These are phyloP conservation scores for Phytophthora hibernalis DNA, from an alignment of 352 stramenopile species.

Conservation along the genomic window DNA sequence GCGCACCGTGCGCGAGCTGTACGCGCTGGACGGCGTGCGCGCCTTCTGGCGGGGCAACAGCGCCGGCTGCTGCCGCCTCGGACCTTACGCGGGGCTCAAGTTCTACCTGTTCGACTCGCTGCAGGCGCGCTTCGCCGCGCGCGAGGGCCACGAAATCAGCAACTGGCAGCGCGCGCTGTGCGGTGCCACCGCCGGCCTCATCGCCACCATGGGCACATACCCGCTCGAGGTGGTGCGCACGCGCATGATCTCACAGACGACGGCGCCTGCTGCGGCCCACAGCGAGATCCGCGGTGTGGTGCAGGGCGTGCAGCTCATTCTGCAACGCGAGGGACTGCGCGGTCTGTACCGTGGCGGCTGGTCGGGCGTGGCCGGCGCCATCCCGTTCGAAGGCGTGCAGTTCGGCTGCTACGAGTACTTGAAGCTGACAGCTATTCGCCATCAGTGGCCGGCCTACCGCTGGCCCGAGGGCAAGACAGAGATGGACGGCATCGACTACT, in stretches of 20 bases:
- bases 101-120: constrained; percentile 84
- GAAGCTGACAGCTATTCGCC: constrained; percentile 53
- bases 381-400: constrained; percentile 86
- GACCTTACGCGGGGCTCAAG: constrained; percentile 81
- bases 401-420: constrained; percentile 88
- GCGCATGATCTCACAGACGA: constrained; percentile 77
- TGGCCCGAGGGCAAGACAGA: constrained; percentile 73
- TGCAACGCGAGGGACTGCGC: constrained; percentile 64
- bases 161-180: constrained; percentile 64
- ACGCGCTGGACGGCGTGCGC: constrained; percentile 67
- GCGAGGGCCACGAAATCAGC: constrained; percentile 40
- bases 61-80: constrained; percentile 78
- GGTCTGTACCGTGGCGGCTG: constrained; percentile 78
- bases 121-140: constrained; percentile 48
- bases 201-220: constrained; percentile 81
- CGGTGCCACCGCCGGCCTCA: constrained; percentile 64
- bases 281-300: constrained; percentile 62
- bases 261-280: constrained; percentile 33
- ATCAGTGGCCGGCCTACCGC: constrained; percentile 66
- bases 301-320: constrained; percentile 68
- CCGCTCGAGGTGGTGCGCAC: constrained; percentile 86
- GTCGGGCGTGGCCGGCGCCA: constrained; percentile 71
- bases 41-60: constrained; percentile 86
- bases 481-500: constrained; percentile 79
- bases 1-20: constrained; percentile 63